Evolutionary conservation across 2,329 filamentous ascomycete genomes (phyloP).

Genomic region (Conoideocrella luteorostrata): DNA sequence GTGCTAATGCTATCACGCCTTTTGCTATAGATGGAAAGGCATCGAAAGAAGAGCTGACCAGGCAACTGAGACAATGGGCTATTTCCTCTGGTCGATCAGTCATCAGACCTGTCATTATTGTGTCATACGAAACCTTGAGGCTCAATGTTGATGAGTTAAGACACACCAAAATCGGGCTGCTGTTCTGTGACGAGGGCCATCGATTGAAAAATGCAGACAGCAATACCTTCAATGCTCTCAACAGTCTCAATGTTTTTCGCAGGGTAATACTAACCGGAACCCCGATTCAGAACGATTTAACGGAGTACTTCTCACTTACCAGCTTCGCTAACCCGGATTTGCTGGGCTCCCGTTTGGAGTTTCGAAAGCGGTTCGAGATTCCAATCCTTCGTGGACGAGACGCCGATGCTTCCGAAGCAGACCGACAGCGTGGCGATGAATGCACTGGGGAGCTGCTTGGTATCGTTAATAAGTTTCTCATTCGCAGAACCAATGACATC

Average conservation of each 20-base stretch:
- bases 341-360: conserved; percentile 81
- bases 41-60: conserved; percentile 83
- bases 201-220: conserved; percentile 95
- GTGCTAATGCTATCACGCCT: conserved; percentile 80
- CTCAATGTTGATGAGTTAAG: conserved; percentile 87
- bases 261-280: conserved; percentile 95
- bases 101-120: conserved; percentile 88
- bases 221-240: conserved; percentile 87
- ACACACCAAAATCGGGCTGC: conserved; percentile 81
- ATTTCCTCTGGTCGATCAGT: conserved; percentile 85
- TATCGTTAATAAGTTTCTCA: conserved; percentile 97
- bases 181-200: conserved; percentile 95
- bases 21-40: conserved; percentile 97
- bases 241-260: conserved; percentile 80
- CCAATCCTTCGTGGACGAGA: conserved; percentile 90
- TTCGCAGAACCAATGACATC: conserved; percentile 94
- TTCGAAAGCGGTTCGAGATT: conserved; percentile 88
- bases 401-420: conserved; percentile 76
- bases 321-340: conserved; percentile 95
- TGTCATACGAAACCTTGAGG: conserved; percentile 93
- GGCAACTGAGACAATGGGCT: conserved; percentile 90
- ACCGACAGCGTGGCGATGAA: conserved; percentile 76
- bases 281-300: conserved; percentile 97
- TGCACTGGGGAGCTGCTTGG: conserved; percentile 72
- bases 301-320: conserved; percentile 92